phyloP scores from a whole-genome alignment of 2,329 filamentous ascomycete species.

The Aspergillus terreus region DNA sequence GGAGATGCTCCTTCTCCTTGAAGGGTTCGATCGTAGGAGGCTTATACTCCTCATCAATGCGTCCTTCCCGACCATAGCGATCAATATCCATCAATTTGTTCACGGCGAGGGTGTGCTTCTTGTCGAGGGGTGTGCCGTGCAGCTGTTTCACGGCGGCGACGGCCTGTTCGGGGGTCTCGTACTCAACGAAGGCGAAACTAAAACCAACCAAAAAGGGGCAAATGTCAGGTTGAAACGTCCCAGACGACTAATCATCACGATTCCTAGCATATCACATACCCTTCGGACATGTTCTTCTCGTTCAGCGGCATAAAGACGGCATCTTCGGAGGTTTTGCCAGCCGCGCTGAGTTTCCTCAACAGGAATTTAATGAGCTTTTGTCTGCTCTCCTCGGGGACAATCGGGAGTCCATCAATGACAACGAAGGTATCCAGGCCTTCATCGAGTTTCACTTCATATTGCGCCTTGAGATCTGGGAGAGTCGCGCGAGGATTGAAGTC shows the following conservation, averaged over 20 bases:
- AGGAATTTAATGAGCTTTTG: constrained; percentile 95
- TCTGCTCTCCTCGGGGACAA: constrained; percentile 85
- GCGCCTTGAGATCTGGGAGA: constrained; percentile 72
- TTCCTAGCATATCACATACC: constrained; percentile 52
- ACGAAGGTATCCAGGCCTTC: constrained; percentile 96
- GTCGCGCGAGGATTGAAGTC: constrained; percentile 6
- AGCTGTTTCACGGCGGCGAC: constrained; percentile 84
- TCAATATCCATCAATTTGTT: constrained; percentile 99
- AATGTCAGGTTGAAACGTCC: not conserved
- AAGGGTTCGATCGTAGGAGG: constrained; percentile 80
- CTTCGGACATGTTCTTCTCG: constrained; percentile 79
- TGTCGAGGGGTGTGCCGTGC: constrained; percentile 83
- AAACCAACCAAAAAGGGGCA: constrained; percentile 4
- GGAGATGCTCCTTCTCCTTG: constrained; percentile 85
- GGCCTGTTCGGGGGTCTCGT: constrained; percentile 84
- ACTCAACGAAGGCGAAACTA: constrained; percentile 97
- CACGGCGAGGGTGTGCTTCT: constrained; percentile 89
- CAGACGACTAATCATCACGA: not conserved
- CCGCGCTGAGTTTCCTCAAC: constrained; percentile 83
- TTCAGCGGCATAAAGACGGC: constrained; percentile 91
- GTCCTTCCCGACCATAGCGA: constrained; percentile 88
- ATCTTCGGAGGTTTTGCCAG: constrained; percentile 81
- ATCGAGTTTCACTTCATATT: constrained; percentile 93
- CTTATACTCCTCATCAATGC: constrained; percentile 86
- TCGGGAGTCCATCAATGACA: constrained; percentile 88